Base-by-base conservation (phyloP, 441 rosid species). In the Sinapis alba region DNA sequence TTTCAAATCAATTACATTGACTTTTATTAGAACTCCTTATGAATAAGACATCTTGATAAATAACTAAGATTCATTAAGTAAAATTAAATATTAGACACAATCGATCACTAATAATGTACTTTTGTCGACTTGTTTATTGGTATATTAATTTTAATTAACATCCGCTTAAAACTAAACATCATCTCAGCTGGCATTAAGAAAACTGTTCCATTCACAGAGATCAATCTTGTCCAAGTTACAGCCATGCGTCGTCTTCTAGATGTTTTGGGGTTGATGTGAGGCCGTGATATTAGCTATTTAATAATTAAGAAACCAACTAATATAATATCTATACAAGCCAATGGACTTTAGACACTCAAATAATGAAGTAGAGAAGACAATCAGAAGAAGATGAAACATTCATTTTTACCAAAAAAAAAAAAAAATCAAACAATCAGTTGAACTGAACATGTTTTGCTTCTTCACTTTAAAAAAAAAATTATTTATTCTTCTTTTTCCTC, bases 361-460 rank as follows among this genome's bases (percentile, higher is more conserved):
- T 62, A 53, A 62, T 78, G 56, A 73, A 62, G 78, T 68, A 73
- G 65, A 73, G 73, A 67, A 63, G 81, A 72, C 81, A 78, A 68
- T 62, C 50, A 73, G 74, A 78, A 78, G 74, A 73, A 20, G 56
- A 54, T 72, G 70, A 77, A 78, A 72, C 50, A 78, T 53, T 66
- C n/a, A n/a, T n/a, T n/a, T n/a, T n/a, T n/a, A n/a, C n/a, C n/a
- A n/a, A n/a, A n/a, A n/a, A n/a, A n/a, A n/a, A n/a, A 78, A 78
- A 71, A 73, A 20, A 47, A 54, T 72, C 65, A 77, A 78, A 72
- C 50, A 78, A 38, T 66, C 78, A 67, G 74, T 72, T 78, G 71
- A 67, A 78, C 77, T 72, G 70, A 78, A 78, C 81, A 78, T 78
- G 78, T 62, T 53, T 78, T 78, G 56, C 56, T 50, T n/a, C n/a